Percentiles rank a stretch among this genome's conserved stretches.
phyloP scores from a whole-genome alignment of 2,329 filamentous ascomycete species.

The Dactylella cylindrospora region DNA sequence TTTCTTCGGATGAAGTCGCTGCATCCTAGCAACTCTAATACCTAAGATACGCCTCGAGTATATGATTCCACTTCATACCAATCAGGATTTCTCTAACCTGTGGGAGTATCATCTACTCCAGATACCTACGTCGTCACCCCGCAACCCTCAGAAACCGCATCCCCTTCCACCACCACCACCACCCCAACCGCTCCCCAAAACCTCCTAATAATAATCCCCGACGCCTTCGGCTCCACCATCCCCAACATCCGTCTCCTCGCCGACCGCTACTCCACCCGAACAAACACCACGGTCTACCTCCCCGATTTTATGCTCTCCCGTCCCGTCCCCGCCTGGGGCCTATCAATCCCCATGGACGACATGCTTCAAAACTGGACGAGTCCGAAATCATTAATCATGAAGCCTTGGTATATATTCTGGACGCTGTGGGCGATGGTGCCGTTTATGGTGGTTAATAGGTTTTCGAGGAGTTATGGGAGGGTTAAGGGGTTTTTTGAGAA shows the following conservation, averaged over 20 bases:
- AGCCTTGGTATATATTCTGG: constrained; percentile 26
- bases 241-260: constrained; percentile 60
- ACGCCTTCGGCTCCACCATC: constrained; percentile 61
- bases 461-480: constrained; percentile 1
- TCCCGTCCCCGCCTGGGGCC: constrained; percentile 6
- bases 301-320: constrained; percentile 59
- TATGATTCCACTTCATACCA: too few species aligned
- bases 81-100: neutral
- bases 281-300: constrained; percentile 58
- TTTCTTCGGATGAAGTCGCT: too few species aligned
- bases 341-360: constrained; percentile 17
- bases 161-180: neutral
- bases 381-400: constrained; percentile 3
- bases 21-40: too few species aligned
- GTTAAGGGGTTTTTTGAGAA: constrained; percentile 12
- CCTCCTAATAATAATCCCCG: constrained; percentile 59
- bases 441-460: constrained; percentile 3
- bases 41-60: too few species aligned
- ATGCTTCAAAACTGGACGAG: constrained; percentile 13
- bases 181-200: too few species aligned
- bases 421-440: neutral
- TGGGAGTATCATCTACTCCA: neutral
- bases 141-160: neutral
- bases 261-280: constrained; percentile 59
- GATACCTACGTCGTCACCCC: constrained; percentile 29